Percentiles rank a stretch among this genome's conserved stretches.
These are phyloP conservation scores for Erodium chrysanthum DNA, from an alignment of 441 rosid species.

Conservation along the genomic window DNA sequence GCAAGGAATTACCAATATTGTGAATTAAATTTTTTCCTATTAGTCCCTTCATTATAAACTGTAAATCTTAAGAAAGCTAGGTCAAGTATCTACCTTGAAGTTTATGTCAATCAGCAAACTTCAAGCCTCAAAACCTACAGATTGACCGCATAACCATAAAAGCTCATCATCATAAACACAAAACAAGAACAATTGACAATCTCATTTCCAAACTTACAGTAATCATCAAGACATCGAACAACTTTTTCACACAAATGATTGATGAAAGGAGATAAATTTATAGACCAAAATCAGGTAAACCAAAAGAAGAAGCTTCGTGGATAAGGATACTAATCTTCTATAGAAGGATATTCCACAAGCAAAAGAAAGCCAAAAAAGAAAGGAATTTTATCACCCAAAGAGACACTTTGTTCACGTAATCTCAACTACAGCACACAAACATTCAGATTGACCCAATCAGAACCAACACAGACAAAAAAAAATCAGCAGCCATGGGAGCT, in stretches of 20 bases:
- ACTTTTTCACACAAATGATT: not conserved
- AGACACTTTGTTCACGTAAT: constrained; percentile 47
- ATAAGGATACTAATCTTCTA: constrained; percentile 39
- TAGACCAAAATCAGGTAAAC: constrained; percentile 9
- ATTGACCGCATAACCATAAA: constrained; percentile 23
- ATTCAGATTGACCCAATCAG: constrained; percentile 34
- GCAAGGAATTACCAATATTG: constrained; percentile 21
- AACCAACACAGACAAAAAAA: constrained; percentile 19
- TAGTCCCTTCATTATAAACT: not conserved
- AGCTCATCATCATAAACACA: constrained; percentile 15
- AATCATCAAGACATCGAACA: no score
- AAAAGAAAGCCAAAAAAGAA: constrained; percentile 32
- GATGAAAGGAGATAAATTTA: not conserved
- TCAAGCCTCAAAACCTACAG: constrained; percentile 45
- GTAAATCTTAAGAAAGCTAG: not conserved
- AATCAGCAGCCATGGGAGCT: constrained; percentile 21
- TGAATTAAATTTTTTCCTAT: no score
- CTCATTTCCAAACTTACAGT: not conserved
- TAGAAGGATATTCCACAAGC: constrained; percentile 39
- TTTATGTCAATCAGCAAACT: constrained; percentile 32
- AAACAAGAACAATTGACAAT: constrained; percentile 3
- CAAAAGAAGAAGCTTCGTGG: constrained; percentile 34
- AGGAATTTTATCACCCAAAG: constrained; percentile 31
- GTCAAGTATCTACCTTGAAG: constrained; percentile 29
- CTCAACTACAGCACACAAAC: constrained; percentile 29